These are phyloP conservation scores for Pleurotus eryngii DNA, from an alignment of 768 basidiomycete genomes.

Conservation along the genomic window DNA sequence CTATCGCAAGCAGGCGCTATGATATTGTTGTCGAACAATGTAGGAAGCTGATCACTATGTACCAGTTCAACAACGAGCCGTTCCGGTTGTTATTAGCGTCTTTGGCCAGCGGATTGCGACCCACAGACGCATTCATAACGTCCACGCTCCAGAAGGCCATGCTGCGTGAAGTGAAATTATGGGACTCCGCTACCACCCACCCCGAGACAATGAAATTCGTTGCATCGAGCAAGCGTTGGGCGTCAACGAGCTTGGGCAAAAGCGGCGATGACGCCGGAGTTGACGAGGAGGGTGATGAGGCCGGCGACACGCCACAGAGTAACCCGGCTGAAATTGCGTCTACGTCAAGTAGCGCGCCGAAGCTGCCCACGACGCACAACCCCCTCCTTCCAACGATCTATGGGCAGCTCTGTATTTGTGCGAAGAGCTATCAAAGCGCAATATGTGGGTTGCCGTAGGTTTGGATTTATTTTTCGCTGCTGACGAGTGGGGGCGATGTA, in stretches of 20 bases:
- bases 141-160: slow-evolving; percentile 82
- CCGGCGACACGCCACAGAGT: slow-evolving; percentile 7
- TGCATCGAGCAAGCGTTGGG: slow-evolving; percentile 52
- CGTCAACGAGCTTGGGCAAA: slow-evolving; percentile 33
- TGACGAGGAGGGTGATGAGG: slow-evolving; percentile 12
- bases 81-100: slow-evolving; percentile 72
- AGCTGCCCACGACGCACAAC: slow-evolving; percentile 66
- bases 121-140: slow-evolving; percentile 75
- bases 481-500: slow-evolving; percentile 24
- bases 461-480: background rate
- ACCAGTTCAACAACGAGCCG: slow-evolving; percentile 89
- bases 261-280: slow-evolving; percentile 27
- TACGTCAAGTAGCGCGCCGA: slow-evolving; percentile 15
- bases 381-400: slow-evolving; percentile 72
- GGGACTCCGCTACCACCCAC: slow-evolving; percentile 61
- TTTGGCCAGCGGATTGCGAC: slow-evolving; percentile 65
- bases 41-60: slow-evolving; percentile 66
- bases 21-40: slow-evolving; percentile 66
- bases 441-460: slow-evolving; percentile 60
- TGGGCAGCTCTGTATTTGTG: slow-evolving; percentile 79
- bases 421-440: slow-evolving; percentile 87
- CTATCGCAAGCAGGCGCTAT: slow-evolving; percentile 54
- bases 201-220: slow-evolving; percentile 66
- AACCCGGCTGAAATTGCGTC: too few species aligned
- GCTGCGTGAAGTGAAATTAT: slow-evolving; percentile 72